Evolutionary conservation across 768 basidiomycete species (phyloP).

Genomic region (Tulasnella sp.): DNA sequence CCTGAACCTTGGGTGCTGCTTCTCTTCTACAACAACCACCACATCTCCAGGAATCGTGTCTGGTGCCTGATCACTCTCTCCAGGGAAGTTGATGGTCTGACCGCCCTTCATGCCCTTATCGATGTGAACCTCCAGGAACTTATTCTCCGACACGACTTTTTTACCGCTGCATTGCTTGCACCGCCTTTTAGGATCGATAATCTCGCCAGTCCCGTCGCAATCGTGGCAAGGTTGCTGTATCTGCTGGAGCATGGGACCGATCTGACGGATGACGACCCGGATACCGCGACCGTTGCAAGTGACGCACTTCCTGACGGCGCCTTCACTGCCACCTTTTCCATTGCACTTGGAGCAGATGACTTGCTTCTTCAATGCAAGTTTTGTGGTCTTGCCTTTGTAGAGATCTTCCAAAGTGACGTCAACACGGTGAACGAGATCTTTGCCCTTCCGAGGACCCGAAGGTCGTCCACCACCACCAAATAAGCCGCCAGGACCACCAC

Average conservation of each 20-base stretch:
- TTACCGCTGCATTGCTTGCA: conserved; percentile 92
- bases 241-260: conserved; percentile 99
- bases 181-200: conserved; percentile 87
- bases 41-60: conserved; percentile 88
- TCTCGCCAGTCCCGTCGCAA: conserved; percentile 87
- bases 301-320: conserved; percentile 74
- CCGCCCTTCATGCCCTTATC: conserved; percentile 97
- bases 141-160: conserved; percentile 90
- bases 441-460: conserved; percentile 79
- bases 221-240: conserved; percentile 93
- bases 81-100: conserved; percentile 78
- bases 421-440: conserved; percentile 96
- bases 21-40: conserved; percentile 89
- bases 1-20: conserved; percentile 79
- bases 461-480: conserved; percentile 48
- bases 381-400: conserved; percentile 97
- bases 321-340: conserved; percentile 96
- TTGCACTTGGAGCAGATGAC: conserved; percentile 89
- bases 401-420: conserved; percentile 93
- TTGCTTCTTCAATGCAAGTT: conserved; percentile 92
- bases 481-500: too few species aligned
- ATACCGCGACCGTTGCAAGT: conserved; percentile 84
- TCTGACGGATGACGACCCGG: conserved; percentile 85
- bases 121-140: conserved; percentile 94
- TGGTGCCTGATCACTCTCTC: conserved; percentile 90